phyloP scores from a whole-genome alignment of 305 asterid species.

The Rubia tinctorum region DNA sequence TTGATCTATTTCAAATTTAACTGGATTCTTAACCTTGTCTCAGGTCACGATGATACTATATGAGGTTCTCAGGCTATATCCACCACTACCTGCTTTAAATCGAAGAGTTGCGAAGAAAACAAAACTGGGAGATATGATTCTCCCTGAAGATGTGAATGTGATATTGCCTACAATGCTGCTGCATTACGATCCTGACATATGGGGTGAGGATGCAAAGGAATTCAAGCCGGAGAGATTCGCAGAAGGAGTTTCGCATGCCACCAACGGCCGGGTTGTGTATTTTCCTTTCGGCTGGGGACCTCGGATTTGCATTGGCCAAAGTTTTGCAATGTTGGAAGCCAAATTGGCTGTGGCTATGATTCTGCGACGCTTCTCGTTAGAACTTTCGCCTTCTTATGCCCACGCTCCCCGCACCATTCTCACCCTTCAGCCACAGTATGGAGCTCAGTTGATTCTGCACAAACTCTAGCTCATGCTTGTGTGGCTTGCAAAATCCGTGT shows the following conservation, averaged over 20 bases:
- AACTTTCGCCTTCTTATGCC: neutral
- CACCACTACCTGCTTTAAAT: constrained; percentile 15
- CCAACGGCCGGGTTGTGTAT: constrained; percentile 17
- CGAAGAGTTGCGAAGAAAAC: constrained; percentile 18
- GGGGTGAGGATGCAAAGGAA: constrained; percentile 27
- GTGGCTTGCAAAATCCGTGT: too few relatives aligned
- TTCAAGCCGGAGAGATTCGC: constrained; percentile 33
- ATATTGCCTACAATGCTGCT: constrained; percentile 13
- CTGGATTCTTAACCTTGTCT: neutral
- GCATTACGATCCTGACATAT: constrained; percentile 27
- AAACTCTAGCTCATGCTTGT: neutral
- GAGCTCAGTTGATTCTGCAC: constrained; percentile 4
- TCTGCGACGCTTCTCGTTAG: neutral
- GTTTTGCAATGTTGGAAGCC: constrained; percentile 3
- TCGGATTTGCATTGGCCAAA: constrained; percentile 20
- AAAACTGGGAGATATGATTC: constrained; percentile 20
- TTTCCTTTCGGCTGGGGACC: constrained; percentile 44
- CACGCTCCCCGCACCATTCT: neutral
- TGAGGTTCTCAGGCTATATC: constrained; percentile 32
- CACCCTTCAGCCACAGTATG: neutral
- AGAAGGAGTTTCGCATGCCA: constrained; percentile 27
- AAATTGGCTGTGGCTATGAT: neutral
- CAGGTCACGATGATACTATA: constrained; percentile 35
- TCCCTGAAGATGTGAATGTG: constrained; percentile 21
- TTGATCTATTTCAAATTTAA: neutral